Evolutionary conservation across 371 early-diverging fungal species (phyloP), one percentile per base, ranked within the genome.

Genomic region (Mucor racemosus): DNA sequence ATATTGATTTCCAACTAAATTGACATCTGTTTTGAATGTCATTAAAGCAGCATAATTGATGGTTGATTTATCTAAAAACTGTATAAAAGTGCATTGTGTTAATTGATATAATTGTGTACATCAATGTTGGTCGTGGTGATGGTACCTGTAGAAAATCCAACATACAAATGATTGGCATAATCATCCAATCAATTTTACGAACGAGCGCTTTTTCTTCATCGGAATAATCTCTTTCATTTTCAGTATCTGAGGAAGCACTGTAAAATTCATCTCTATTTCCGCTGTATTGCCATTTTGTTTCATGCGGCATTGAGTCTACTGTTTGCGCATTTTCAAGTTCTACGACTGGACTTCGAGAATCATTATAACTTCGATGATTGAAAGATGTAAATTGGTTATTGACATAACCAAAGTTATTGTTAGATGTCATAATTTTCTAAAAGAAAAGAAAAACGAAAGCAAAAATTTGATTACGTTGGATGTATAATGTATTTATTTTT

Each of bases 51-150:
- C 78, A 55, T 80, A 80, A 40, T 70, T 76, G 64, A 80, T 74
- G 4, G 76, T 72, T 39, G 81, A 73, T 72, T 80, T 80, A 67
- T 80, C 81, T 34, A 80, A 42, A 68, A 78, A 80, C 76, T 80
- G 41, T 48, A 19, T 50, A 57, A 13, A 55, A 19, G 3, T 35
- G 33, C 19, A 62, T 40, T 17, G 19, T 14, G 33, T 41, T 34
- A 55, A 55, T 3, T 31, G 11, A n/a, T n/a, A 26, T 50, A 13
- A 35, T 36, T 17, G 15, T 35, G 26, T 3, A 26, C 26, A 26
- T 26, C 26, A 26, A 26, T 4, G 1, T 1, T 38, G 1, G 38
- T 38, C 2, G 38, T 11, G 11, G n/a, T n/a, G n/a, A n/a, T n/a
- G 38, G 38, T 33, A 77, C 80, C 77, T 79, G 80, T 33, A 80